Evolutionary conservation across 768 basidiomycete genomes (phyloP).

Genomic region (Boletus tylopilopsis): DNA sequence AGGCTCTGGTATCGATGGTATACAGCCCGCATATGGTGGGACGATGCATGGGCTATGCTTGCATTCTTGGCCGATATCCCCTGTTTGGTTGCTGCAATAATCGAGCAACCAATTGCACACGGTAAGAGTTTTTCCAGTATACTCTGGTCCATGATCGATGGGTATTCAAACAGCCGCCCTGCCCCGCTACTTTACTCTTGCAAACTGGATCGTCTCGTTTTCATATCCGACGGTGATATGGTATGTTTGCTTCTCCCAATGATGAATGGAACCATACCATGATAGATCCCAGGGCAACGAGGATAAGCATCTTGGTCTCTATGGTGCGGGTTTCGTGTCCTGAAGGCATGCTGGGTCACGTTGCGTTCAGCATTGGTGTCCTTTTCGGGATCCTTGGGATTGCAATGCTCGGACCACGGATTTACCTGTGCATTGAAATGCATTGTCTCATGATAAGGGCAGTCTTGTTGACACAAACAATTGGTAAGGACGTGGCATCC

Average conservation of each 20-base stretch:
- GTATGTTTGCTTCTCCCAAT: neutral
- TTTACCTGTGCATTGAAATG: slow-evolving; percentile 4
- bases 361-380: slow-evolving; percentile 6
- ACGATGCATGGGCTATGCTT: slow-evolving; percentile 19
- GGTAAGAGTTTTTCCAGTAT: neutral
- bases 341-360: slow-evolving; percentile 2
- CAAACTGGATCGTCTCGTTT: slow-evolving; percentile 14
- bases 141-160: neutral
- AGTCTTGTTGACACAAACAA: slow-evolving; percentile 14
- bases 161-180: neutral
- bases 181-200: slow-evolving; percentile 8
- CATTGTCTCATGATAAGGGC: slow-evolving; percentile 9
- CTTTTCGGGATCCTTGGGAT: slow-evolving; percentile 15
- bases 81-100: neutral
- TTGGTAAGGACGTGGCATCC: slow-evolving; percentile 13
- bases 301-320: slow-evolving; percentile 24
- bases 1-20: slow-evolving; percentile 21
- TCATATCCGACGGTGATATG: slow-evolving; percentile 19
- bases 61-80: slow-evolving; percentile 14
- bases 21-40: slow-evolving; percentile 23
- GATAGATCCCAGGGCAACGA: slow-evolving; percentile 15
- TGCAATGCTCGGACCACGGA: slow-evolving; percentile 5
- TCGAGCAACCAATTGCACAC: slow-evolving; percentile 8
- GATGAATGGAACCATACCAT: neutral
- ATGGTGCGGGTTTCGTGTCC: slow-evolving; percentile 23